These are phyloP conservation scores for Suillus lakei DNA, from an alignment of 768 basidiomycete species.

Conservation along the genomic window DNA sequence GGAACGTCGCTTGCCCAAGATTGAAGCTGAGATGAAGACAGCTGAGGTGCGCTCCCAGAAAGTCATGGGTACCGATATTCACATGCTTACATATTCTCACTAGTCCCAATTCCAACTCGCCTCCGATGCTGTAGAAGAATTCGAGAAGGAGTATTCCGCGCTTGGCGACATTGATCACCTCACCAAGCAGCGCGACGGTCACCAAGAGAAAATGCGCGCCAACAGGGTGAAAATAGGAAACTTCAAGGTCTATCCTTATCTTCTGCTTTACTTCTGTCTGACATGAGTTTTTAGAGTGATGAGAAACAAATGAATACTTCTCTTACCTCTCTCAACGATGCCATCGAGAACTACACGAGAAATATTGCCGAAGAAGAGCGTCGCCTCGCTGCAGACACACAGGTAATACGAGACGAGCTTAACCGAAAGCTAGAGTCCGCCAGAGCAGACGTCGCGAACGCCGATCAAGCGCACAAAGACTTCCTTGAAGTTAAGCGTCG, in stretches of 20 bases:
- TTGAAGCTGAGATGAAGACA: slow-evolving; percentile 42
- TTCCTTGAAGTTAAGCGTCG: slow-evolving; percentile 40
- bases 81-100: slow-evolving; percentile 7
- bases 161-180: slow-evolving; percentile 57
- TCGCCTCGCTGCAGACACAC: slow-evolving; percentile 59
- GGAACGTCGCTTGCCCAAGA: slow-evolving; percentile 42
- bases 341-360: slow-evolving; percentile 42
- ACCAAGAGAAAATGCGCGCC: slow-evolving; percentile 45
- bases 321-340: slow-evolving; percentile 36
- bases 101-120: slow-evolving; percentile 41
- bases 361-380: slow-evolving; percentile 59
- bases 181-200: slow-evolving; percentile 37
- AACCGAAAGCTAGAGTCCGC: slow-evolving; percentile 55
- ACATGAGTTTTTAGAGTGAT: slow-evolving; percentile 46
- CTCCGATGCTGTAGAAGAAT: slow-evolving; percentile 38
- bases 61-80: not conserved
- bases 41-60: slow-evolving; percentile 40
- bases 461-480: slow-evolving; percentile 40
- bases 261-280: slow-evolving; percentile 8
- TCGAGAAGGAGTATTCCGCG: slow-evolving; percentile 44
- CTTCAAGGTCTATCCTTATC: slow-evolving; percentile 45
- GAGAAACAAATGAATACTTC: slow-evolving; percentile 52
- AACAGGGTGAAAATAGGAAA: slow-evolving; percentile 50
- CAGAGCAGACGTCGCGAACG: slow-evolving; percentile 41
- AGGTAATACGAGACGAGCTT: slow-evolving; percentile 64